These are phyloP conservation scores for Sporisorium iseilematis-ciliati DNA, from an alignment of 1,284 basidiomycete genomes.

Conservation along the genomic window DNA sequence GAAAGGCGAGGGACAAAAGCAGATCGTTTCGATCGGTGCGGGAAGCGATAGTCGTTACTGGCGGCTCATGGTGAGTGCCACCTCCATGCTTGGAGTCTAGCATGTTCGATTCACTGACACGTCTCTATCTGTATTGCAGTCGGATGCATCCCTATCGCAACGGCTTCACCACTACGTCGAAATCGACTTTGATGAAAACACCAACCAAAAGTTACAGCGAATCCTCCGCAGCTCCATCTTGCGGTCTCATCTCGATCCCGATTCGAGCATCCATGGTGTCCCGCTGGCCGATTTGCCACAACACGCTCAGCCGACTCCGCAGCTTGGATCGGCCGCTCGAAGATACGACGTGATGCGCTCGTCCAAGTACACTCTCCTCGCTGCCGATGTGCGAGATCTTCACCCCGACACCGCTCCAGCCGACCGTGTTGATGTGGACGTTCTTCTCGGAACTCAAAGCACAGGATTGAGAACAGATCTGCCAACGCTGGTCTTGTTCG, in stretches of 20 bases:
- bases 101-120: not conserved
- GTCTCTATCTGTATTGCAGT: slow-evolving; percentile 64
- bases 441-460: slow-evolving; percentile 21
- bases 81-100: not conserved
- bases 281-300: slow-evolving; percentile 1
- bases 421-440: slow-evolving; percentile 14
- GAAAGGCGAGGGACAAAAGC: slow-evolving; percentile 71
- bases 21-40: slow-evolving; percentile 89
- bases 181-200: slow-evolving; percentile 88
- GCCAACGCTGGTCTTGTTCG: slow-evolving; percentile 65
- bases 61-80: slow-evolving; percentile 80
- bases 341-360: slow-evolving; percentile 20
- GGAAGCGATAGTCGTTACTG: slow-evolving; percentile 95
- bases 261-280: slow-evolving; percentile 17
- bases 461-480: slow-evolving; percentile 22
- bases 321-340: not conserved
- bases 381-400: slow-evolving; percentile 32
- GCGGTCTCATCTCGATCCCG: slow-evolving; percentile 13
- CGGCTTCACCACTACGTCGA: slow-evolving; percentile 79
- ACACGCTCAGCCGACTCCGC: not conserved
- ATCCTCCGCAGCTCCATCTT: slow-evolving; percentile 80
- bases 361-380: slow-evolving; percentile 35
- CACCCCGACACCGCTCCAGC: slow-evolving; percentile 18
- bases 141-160: slow-evolving; percentile 67
- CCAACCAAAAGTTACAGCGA: slow-evolving; percentile 83